Evolutionary conservation across 352 stramenopile genomes (phyloP).

Genomic region (Globisporangium yorkense): DNA sequence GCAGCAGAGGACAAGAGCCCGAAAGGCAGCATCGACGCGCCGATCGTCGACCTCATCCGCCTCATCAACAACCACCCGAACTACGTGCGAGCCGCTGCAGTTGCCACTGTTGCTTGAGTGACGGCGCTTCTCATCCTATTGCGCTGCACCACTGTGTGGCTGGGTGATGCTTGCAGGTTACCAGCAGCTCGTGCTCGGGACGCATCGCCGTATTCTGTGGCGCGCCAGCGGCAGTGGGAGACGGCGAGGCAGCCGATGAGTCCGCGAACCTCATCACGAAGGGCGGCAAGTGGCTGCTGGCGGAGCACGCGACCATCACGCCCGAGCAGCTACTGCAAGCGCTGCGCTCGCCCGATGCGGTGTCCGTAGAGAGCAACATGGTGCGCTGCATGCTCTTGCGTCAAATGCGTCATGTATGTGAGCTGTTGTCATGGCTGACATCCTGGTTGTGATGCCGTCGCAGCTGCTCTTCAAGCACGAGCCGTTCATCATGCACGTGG

Average conservation of each 20-base stretch:
- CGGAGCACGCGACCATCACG: slow-evolving; percentile 70
- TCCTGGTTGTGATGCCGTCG: not conserved
- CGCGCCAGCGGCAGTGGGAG: slow-evolving; percentile 17
- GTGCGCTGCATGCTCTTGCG: slow-evolving; percentile 15
- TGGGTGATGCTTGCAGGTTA: slow-evolving; percentile 42
- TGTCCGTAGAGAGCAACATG: slow-evolving; percentile 50
- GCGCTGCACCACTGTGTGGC: not conserved
- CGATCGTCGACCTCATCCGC: slow-evolving; percentile 85
- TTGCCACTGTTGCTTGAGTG: not conserved
- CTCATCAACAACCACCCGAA: slow-evolving; percentile 82
- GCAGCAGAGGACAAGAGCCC: slow-evolving; percentile 85
- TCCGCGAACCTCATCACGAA: slow-evolving; percentile 75
- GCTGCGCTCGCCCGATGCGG: slow-evolving; percentile 31
- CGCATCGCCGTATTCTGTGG: slow-evolving; percentile 86
- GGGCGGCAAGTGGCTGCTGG: slow-evolving; percentile 85
- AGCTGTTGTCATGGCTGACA: no score
- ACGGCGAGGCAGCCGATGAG: slow-evolving; percentile 4
- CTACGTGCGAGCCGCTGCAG: slow-evolving; percentile 44
- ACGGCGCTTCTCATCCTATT: not conserved
- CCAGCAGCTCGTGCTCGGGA: slow-evolving; percentile 88
- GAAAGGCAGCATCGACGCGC: slow-evolving; percentile 88
- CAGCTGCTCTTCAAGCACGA: slow-evolving; percentile 88
- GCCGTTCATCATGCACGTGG: slow-evolving; percentile 91
- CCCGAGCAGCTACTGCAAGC: slow-evolving; percentile 56
- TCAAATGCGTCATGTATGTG: not conserved